phyloP scores from a whole-genome alignment of 495 filamentous ascomycete genomes.

The Hypoxylon intermedium region DNA sequence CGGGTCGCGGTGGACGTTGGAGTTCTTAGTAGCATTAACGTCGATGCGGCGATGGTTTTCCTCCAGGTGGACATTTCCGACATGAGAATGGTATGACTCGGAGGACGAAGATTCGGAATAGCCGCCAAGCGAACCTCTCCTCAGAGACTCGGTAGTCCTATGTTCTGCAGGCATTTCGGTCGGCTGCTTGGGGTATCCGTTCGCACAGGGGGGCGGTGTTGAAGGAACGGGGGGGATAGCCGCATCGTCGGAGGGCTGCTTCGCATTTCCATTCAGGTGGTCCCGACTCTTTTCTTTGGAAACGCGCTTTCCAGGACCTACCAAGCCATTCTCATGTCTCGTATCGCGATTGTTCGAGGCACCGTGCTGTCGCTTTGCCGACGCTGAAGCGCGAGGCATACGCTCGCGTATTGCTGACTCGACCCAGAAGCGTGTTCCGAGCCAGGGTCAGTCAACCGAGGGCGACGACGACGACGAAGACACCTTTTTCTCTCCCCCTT shows the following conservation, averaged over 20 bases:
- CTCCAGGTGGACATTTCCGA: constrained; percentile 51
- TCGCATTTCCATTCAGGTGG: constrained; percentile 61
- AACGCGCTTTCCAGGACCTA: constrained; percentile 83
- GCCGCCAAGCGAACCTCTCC: constrained; percentile 54
- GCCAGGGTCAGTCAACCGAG: constrained; percentile 50
- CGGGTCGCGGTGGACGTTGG: constrained; percentile 64
- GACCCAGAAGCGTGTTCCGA: constrained; percentile 61
- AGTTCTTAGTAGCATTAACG: constrained; percentile 71
- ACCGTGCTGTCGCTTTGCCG: constrained; percentile 71
- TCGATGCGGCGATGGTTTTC: constrained; percentile 65
- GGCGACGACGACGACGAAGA: constrained; percentile 25
- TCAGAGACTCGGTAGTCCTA: constrained; percentile 48
- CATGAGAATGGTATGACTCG: constrained; percentile 50
- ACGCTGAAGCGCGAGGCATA: constrained; percentile 75
- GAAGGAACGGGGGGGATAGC: constrained; percentile 49
- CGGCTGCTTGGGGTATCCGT: constrained; percentile 46
- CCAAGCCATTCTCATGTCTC: constrained; percentile 86
- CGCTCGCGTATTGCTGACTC: constrained; percentile 52
- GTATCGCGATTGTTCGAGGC: constrained; percentile 73
- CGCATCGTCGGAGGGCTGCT: constrained; percentile 58
- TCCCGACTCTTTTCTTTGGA: constrained; percentile 67
- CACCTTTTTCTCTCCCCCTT: constrained; percentile 17
- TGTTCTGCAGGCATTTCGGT: constrained; percentile 52
- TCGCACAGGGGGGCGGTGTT: constrained; percentile 45
- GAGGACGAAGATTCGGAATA: constrained; percentile 59